Evolutionary conservation across 1,139 yeast genomes (phyloP), one percentile per base, ranked within the genome.

Genomic region (Meyerozyma sp.): DNA sequence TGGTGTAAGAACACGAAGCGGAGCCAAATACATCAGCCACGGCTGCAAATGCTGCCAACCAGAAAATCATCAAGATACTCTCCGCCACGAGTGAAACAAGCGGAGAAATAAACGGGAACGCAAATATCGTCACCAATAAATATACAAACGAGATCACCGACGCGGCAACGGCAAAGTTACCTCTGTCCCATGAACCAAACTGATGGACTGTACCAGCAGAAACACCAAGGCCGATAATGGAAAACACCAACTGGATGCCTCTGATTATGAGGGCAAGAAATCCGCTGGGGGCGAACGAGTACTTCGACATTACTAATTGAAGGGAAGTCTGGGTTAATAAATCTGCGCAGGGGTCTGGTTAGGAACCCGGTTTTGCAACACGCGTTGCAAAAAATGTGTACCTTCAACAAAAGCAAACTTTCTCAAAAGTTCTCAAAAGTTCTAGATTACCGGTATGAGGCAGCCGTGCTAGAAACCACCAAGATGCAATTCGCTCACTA

Each of bases 141-240:
- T 61, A 66, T 9, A 65, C 13, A 6, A 66, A 29, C 1, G 61
- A 50, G 6, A 66, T 41, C 4, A 61, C 50, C 4, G 63, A 47
- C 21, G 52, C 47, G 6, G 59, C 65, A 37, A 66, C 48, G 5
- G 54, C 47, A 40, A 44, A 61, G 26, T 57, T 53, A 14, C 50
- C 50, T 44, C 61, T 50, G 37, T 49, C 52, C 42, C 40, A 40
- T 26, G 47, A 45, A 16, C 16, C 36, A n/a, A 28, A 21, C n/a
- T 46, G 44, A 11, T 43, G 46, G 26, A 59, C 52, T n/a, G 56
- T 41, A 3, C 55, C 65, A 3, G 68, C 69, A 10, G 59, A 44
- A 8, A 65, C 47, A 3, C 62, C 69, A 28, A 66, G 54, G 8
- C 44, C 41, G 21, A 64, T 45, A 29, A 66, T 48, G 16, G 62